Base-by-base conservation (phyloP, 305 asterid species). In the Petunia hybrid region DNA sequence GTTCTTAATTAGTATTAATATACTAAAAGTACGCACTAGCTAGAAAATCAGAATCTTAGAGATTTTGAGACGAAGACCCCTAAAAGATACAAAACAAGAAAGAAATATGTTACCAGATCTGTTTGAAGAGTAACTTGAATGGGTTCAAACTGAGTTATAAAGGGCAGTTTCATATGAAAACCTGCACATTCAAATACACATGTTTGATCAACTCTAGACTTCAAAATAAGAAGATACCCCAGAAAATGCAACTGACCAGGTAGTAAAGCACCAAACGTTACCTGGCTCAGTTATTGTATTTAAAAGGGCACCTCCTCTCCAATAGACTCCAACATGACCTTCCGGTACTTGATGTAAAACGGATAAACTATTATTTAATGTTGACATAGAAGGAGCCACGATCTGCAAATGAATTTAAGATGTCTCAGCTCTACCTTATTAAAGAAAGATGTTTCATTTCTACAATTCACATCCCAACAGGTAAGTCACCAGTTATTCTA, bases 271-370 rank as follows among this genome's bases (percentile, higher is more conserved):
- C 41, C 31, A 62, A 68, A 64, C 60, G 16, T 64, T 81, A 96
- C 99, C 99, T 88, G 99, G 99, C 82, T 83, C 82, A 10, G 97
- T 93, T 80, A 90, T 88, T 35, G 89, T 88, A 8, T 89, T 86
- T 85, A 92, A 85, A 90, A 97, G 98, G 79, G 99, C 99, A 71
- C 99, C 99, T 80, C 99, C 99, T 86, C 93, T 91, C 99, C 99
- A 97, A 76, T 97, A 97, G 86, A 90, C 98, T 46, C 99, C 99
- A 79, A 97, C 99, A 82, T 97, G 98, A 62, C 99, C 99, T 91
- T 97, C 99, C 61, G 98, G 98, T 60, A 97, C 99, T 93, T 97
- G 99, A 90, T 97, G 99, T 85, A 97, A 83, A 84, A 91, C 76
- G 77, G 95, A 86, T 76, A 90, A 82, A 83, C 93, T 91, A 79